Conservation (phyloP, 257 asterid genomes). For the Cruciata laevipes region DNA sequence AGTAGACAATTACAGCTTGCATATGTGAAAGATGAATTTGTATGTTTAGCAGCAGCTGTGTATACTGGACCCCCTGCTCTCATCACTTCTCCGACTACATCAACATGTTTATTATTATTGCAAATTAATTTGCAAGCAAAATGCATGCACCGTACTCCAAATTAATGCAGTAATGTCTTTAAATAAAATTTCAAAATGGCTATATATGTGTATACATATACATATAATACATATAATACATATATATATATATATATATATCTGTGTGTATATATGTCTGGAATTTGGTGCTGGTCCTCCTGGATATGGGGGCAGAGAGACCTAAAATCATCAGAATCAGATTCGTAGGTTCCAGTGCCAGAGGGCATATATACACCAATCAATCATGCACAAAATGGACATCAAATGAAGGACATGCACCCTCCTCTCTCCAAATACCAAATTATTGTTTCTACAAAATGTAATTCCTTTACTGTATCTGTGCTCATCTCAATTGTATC, state of each 20-base stretch:
- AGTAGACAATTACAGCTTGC: constrained; percentile 16
- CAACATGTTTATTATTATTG: background rate
- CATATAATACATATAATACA: too few species aligned
- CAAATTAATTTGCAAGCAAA: background rate
- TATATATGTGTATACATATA: too few species aligned
- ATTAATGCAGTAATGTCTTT: background rate
- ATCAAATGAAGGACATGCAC: background rate
- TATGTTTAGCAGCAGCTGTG: background rate
- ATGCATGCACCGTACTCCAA: background rate
- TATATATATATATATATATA: too few species aligned
- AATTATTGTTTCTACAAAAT: background rate
- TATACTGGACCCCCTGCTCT: background rate
- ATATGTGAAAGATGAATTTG: background rate
- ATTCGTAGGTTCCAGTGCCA: background rate
- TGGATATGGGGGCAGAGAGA: background rate
- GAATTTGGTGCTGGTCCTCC: background rate
- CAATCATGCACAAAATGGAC: background rate
- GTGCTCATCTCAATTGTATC: too few species aligned
- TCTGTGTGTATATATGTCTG: background rate
- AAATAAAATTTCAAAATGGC: background rate
- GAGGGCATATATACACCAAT: background rate
- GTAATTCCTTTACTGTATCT: background rate
- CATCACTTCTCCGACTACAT: background rate
- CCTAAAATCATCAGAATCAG: background rate
- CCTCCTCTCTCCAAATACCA: background rate